A percentile compares a stretch with the other conserved stretches of the same genome.
Conservation (phyloP, 129 eudicot genomes). For the Lonicera japonica region DNA sequence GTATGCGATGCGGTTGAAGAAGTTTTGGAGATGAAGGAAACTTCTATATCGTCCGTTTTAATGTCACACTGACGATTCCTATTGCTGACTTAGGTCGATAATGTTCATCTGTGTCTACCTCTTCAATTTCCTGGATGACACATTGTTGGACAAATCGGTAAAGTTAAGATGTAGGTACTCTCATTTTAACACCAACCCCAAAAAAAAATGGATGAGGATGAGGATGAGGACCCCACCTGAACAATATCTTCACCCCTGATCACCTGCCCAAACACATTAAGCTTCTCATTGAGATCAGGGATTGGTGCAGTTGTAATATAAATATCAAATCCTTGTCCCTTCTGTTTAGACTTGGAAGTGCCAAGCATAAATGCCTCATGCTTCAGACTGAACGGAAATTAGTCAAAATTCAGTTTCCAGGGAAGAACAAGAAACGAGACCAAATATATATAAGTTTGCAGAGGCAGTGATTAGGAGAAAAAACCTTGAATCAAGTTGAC, state of each 20-base stretch:
- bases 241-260: slow-evolving; percentile 91
- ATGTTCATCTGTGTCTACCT: slow-evolving; percentile 82
- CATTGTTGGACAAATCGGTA: slow-evolving; percentile 1
- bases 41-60: slow-evolving; percentile 48
- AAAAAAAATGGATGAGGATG: neutral
- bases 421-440: neutral
- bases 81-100: slow-evolving; percentile 80
- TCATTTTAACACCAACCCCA: neutral
- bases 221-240: slow-evolving; percentile 43
- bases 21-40: neutral
- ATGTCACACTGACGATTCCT: slow-evolving; percentile 61
- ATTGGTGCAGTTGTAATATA: slow-evolving; percentile 94
- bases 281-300: slow-evolving; percentile 84
- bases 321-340: slow-evolving; percentile 58
- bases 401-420: neutral
- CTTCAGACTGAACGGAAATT: slow-evolving; percentile 48
- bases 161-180: neutral
- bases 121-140: slow-evolving; percentile 71
- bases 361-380: slow-evolving; percentile 99
- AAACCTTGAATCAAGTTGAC: slow-evolving; percentile 83
- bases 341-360: slow-evolving; percentile 62
- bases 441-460: neutral
- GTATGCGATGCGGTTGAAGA: slow-evolving; percentile 2
- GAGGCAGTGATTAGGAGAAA: neutral
- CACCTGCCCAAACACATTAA: slow-evolving; percentile 86